phyloP scores from a whole-genome alignment of 371 early-diverging fungal species.

The Mucor irregularis region DNA sequence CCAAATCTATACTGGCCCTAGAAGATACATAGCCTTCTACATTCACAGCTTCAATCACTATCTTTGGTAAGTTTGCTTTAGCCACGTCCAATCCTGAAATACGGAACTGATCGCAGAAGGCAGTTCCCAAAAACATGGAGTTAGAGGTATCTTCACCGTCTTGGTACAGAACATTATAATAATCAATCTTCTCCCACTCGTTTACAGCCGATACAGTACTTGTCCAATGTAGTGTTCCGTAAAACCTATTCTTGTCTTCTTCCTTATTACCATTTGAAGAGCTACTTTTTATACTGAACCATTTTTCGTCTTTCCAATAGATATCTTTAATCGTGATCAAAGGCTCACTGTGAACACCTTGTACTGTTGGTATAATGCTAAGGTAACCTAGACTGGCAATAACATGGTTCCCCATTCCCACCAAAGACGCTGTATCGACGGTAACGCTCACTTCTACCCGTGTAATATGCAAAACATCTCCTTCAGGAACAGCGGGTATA shows the following conservation, averaged over 20 bases:
- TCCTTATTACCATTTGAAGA: too few relatives aligned
- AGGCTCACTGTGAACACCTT: neutral
- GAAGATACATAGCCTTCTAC: constrained; percentile 9
- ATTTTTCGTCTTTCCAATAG: neutral
- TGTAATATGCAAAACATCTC: neutral
- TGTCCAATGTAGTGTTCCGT: constrained; percentile 17
- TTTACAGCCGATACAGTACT: neutral
- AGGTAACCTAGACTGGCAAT: constrained; percentile 17
- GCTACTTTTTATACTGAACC: too few relatives aligned
- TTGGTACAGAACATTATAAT: constrained; percentile 5
- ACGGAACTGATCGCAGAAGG: constrained; percentile 22
- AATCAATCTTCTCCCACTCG: constrained; percentile 10
- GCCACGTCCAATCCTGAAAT: constrained; percentile 19
- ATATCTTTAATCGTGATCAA: too few relatives aligned
- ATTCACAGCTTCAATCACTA: constrained; percentile 20
- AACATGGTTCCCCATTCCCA: neutral
- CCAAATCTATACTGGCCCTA: neutral
- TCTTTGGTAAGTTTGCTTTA: neutral
- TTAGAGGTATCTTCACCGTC: neutral
- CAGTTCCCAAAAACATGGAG: constrained; percentile 23
- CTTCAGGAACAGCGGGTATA: neutral
- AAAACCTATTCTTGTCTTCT: constrained; percentile 4
- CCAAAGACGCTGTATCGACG: constrained; percentile 9
- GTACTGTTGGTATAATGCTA: constrained; percentile 13
- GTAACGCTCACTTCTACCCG: constrained; percentile 7